These are phyloP conservation scores for Posidonia oceanica DNA, from an alignment of 116 monocot genomes.

Conservation along the genomic window DNA sequence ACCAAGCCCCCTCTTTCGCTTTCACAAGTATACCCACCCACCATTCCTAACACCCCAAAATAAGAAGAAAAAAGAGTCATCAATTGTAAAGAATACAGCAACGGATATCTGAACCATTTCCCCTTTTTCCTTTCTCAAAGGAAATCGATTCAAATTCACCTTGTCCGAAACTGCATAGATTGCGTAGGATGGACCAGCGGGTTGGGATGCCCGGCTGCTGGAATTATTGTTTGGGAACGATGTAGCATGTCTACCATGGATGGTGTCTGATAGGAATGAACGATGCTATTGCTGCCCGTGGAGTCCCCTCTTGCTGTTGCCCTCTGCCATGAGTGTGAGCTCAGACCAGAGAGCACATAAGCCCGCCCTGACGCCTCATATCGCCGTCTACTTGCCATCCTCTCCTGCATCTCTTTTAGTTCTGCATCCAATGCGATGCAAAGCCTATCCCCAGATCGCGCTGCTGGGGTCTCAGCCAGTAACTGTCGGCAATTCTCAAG, in stretches of 20 bases:
- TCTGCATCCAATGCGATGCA: slow-evolving; percentile 36
- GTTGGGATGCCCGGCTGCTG: slow-evolving; percentile 1
- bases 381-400: slow-evolving; percentile 46
- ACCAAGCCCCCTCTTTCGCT: neutral
- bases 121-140: too few species aligned
- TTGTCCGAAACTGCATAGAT: neutral
- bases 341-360: slow-evolving; percentile 62
- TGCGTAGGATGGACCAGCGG: slow-evolving; percentile 14
- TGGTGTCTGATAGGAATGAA: slow-evolving; percentile 48
- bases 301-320: slow-evolving; percentile 55
- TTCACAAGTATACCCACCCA: neutral
- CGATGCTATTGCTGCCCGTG: slow-evolving; percentile 29
- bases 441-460: slow-evolving; percentile 25
- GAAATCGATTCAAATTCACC: neutral
- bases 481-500: slow-evolving; percentile 29
- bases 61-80: too few species aligned
- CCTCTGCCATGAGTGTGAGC: slow-evolving; percentile 72
- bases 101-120: neutral
- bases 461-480: slow-evolving; percentile 25
- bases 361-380: slow-evolving; percentile 65
- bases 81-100: neutral
- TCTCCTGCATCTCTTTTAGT: slow-evolving; percentile 53
- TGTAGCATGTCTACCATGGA: slow-evolving; percentile 64
- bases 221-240: slow-evolving; percentile 35
- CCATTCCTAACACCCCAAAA: neutral